Evolutionary conservation across 1,284 basidiomycete genomes (phyloP).

Genomic region (Kalmanozyma brasiliensis): DNA sequence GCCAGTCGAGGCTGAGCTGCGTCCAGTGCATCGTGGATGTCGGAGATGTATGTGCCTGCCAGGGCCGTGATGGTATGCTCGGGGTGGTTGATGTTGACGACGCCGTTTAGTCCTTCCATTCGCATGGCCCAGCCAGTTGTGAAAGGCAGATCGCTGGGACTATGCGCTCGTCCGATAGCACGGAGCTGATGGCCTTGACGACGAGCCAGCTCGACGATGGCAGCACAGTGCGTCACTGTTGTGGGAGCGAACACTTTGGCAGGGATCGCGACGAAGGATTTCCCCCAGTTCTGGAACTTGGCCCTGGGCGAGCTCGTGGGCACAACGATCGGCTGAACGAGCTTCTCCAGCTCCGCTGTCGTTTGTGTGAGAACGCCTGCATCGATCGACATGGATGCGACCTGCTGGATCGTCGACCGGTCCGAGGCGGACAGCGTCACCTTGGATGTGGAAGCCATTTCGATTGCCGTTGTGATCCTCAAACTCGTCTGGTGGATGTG

Average conservation of each 20-base stretch:
- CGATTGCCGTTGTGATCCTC: background rate
- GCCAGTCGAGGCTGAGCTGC: slow-evolving; percentile 76
- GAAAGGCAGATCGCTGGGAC: slow-evolving; percentile 81
- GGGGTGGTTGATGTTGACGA: slow-evolving; percentile 41
- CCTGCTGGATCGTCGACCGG: slow-evolving; percentile 1
- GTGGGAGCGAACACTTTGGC: slow-evolving; percentile 79
- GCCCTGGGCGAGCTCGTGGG: slow-evolving; percentile 38
- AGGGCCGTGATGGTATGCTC: slow-evolving; percentile 51
- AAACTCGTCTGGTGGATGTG: background rate
- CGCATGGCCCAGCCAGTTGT: slow-evolving; percentile 65
- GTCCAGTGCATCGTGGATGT: slow-evolving; percentile 71
- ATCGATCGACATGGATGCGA: slow-evolving; percentile 13
- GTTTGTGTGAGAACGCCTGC: slow-evolving; percentile 23
- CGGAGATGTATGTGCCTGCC: slow-evolving; percentile 67
- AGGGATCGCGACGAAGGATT: slow-evolving; percentile 70
- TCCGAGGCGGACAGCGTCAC: slow-evolving; percentile 18
- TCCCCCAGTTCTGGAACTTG: slow-evolving; percentile 72
- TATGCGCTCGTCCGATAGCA: slow-evolving; percentile 89
- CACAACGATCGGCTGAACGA: slow-evolving; percentile 28
- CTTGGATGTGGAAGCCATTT: slow-evolving; percentile 40
- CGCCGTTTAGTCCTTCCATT: slow-evolving; percentile 62
- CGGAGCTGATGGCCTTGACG: slow-evolving; percentile 79
- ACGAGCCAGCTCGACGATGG: slow-evolving; percentile 84
- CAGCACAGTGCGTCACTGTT: slow-evolving; percentile 77
- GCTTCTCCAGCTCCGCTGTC: slow-evolving; percentile 29